A percentile compares a stretch with the other conserved stretches of the same genome.
Evolutionary conservation across 1,284 basidiomycete genomes (phyloP).

Genomic region (Melampsora abietis-canadensis): DNA sequence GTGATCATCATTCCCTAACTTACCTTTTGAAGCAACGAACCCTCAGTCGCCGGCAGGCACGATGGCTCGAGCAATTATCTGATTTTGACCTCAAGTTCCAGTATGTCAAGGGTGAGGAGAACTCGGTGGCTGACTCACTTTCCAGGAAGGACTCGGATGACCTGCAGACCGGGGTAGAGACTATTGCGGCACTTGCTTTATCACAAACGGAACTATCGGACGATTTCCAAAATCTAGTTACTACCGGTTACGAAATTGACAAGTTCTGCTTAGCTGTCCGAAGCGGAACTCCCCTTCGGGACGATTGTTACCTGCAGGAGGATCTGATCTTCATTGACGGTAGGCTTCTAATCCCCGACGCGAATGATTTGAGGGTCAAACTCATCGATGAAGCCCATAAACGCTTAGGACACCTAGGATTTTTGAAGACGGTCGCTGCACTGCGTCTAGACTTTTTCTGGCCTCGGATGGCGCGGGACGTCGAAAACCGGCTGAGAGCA

Average conservation of each 20-base stretch:
- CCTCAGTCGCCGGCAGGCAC: too few relatives aligned
- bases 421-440: constrained; percentile 7
- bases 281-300: neutral
- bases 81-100: constrained; percentile 5
- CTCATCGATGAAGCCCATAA: constrained; percentile 11
- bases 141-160: neutral
- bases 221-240: neutral
- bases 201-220: neutral
- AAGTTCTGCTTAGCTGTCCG: neutral
- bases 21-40: constrained; percentile 1
- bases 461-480: neutral
- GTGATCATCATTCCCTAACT: too few relatives aligned
- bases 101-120: neutral
- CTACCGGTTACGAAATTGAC: neutral
- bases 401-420: constrained; percentile 15
- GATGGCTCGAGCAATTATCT: neutral
- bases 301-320: neutral
- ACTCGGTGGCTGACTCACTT: neutral
- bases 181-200: neutral
- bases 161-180: neutral
- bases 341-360: neutral
- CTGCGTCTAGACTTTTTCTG: constrained; percentile 12
- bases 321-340: constrained; percentile 2
- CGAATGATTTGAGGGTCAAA: neutral
- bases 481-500: neutral